phyloP scores from a whole-genome alignment of 768 basidiomycete species.

The Mycena crocata region DNA sequence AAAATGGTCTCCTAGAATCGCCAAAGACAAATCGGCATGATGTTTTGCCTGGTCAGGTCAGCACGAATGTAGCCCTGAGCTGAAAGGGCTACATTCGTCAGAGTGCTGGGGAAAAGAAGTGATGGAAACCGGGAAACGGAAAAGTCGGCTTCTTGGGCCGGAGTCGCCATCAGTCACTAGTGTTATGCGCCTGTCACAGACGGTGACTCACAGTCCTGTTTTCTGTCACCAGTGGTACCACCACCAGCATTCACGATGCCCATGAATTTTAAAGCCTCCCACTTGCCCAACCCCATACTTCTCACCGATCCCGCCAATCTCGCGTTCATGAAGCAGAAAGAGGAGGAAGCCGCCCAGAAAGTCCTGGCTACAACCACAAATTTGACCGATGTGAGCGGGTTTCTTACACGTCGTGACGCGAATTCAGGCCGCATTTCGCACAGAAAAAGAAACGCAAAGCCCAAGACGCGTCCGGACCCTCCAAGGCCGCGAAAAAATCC shows the following conservation, averaged over 20 bases:
- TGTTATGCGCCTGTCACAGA: too few species aligned
- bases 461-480: neutral
- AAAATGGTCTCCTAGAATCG: too few species aligned
- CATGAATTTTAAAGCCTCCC: neutral
- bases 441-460: neutral
- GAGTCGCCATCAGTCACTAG: too few species aligned
- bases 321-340: conserved; percentile 10
- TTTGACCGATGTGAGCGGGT: neutral
- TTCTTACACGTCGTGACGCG: neutral
- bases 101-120: too few species aligned
- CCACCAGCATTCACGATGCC: neutral
- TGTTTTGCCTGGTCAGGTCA: too few species aligned
- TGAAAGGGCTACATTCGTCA: too few species aligned
- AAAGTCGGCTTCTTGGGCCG: too few species aligned
- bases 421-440: neutral
- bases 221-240: too few species aligned
- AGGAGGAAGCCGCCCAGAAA: neutral
- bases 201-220: too few species aligned
- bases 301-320: conserved; percentile 15
- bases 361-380: neutral
- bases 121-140: too few species aligned
- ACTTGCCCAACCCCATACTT: conserved; percentile 12
- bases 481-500: neutral
- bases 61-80: too few species aligned
- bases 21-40: too few species aligned